Evolutionary conservation across 345 rosid genomes (phyloP).

Genomic region (Isatis tinctoria): DNA sequence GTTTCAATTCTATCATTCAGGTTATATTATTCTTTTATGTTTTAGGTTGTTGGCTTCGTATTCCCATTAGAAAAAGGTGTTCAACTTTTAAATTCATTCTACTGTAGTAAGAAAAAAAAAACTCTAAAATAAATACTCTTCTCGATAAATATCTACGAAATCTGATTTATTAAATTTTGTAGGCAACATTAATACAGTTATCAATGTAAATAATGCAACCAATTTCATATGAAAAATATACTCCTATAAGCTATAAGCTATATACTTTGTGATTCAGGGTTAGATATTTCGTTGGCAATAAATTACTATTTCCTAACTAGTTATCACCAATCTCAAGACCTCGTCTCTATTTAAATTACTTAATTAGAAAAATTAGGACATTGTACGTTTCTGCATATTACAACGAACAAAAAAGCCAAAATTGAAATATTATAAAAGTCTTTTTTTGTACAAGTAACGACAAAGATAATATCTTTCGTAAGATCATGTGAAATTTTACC

Average conservation of each 20-base stretch:
- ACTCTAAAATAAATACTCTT: background rate
- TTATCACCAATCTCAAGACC: no score
- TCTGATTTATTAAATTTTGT: background rate
- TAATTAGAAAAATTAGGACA: background rate
- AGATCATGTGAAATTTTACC: conserved; percentile 23
- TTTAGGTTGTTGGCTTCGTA: background rate
- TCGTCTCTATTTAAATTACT: no score
- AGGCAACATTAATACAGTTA: no score
- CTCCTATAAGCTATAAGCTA: no score
- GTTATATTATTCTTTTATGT: background rate
- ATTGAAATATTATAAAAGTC: background rate
- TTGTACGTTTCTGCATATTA: background rate
- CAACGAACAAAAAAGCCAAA: background rate
- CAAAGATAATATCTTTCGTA: background rate
- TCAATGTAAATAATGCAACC: no score
- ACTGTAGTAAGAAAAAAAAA: background rate
- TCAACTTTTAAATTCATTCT: background rate
- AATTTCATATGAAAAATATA: no score
- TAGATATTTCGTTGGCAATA: no score
- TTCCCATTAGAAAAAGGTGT: background rate
- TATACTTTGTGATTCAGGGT: no score
- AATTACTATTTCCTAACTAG: no score
- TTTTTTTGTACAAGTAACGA: background rate
- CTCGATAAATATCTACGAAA: background rate
- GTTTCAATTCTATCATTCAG: background rate